phyloP scores from a whole-genome alignment of 805 yeast species.

The Candida patagonica region DNA sequence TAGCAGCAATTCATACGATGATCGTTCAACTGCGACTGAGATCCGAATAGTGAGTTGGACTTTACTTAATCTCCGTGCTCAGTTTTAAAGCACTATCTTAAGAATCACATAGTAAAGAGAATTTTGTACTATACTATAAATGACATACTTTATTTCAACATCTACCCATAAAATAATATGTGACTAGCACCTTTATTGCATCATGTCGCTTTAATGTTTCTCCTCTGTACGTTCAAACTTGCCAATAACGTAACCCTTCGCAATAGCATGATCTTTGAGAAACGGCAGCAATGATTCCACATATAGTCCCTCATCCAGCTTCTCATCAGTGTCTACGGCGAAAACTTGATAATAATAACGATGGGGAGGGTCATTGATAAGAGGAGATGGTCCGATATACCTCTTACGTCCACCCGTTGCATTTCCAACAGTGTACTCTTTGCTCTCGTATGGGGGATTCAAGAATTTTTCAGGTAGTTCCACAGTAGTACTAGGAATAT shows the following conservation, averaged over 20 bases:
- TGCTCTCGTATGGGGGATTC: background rate
- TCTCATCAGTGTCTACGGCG: constrained; percentile 8
- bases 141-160: too few species aligned
- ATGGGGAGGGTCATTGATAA: constrained; percentile 16
- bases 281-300: background rate
- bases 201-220: constrained; percentile 6
- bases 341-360: constrained; percentile 14
- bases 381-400: constrained; percentile 15
- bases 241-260: constrained; percentile 11
- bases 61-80: too few species aligned
- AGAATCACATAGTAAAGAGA: too few species aligned
- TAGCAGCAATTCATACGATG: too few species aligned
- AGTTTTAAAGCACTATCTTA: too few species aligned
- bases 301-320: constrained; percentile 2
- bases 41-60: too few species aligned
- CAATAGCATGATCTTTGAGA: constrained; percentile 6
- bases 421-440: constrained; percentile 7
- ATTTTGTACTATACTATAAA: too few species aligned
- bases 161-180: too few species aligned
- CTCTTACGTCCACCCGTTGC: constrained; percentile 10
- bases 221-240: constrained; percentile 13
- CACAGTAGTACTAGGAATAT: constrained; percentile 2
- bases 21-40: too few species aligned
- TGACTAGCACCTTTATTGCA: too few species aligned
- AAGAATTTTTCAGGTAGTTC: constrained; percentile 6